Conservation (phyloP, 495 filamentous ascomycete species). For the Hypoxylon intermedium region DNA sequence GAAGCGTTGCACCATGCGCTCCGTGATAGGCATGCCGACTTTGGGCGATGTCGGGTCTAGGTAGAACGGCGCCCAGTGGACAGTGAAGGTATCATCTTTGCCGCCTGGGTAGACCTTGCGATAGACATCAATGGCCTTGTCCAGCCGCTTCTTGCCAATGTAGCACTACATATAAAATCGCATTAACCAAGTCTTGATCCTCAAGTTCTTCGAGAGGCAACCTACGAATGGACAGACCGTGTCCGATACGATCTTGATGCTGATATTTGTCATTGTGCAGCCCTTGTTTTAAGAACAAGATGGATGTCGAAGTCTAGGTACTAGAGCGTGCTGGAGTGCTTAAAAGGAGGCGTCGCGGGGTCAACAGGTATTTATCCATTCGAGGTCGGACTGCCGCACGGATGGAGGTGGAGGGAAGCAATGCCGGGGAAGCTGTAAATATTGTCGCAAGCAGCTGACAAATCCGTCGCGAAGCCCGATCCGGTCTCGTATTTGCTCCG, state of each 20-base stretch:
- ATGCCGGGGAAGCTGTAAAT: not conserved
- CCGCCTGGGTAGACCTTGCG: conserved; percentile 59
- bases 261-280: conserved; percentile 73
- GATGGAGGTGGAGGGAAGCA: conserved; percentile 1
- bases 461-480: conserved; percentile 26
- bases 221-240: conserved; percentile 76
- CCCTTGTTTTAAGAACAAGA: not conserved
- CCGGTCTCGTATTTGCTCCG: conserved; percentile 23
- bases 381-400: conserved; percentile 1
- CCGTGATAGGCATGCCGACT: conserved; percentile 31
- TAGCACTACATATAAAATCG: conserved; percentile 68
- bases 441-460: conserved; percentile 23
- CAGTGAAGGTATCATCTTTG: conserved; percentile 68
- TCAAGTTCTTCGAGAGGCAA: conserved; percentile 7
- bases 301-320: not conserved
- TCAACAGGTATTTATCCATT: not conserved
- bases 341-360: not conserved
- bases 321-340: not conserved
- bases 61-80: conserved; percentile 77
- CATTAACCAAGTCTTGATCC: conserved; percentile 10
- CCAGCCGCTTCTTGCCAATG: conserved; percentile 74
- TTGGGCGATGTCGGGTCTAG: conserved; percentile 68
- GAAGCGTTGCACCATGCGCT: conserved; percentile 39
- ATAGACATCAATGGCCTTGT: conserved; percentile 68
- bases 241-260: conserved; percentile 74